Percentiles rank a stretch among this genome's conserved stretches.
Conservation (phyloP, 2,329 filamentous ascomycete genomes). For the Botrytis sinoallii region DNA sequence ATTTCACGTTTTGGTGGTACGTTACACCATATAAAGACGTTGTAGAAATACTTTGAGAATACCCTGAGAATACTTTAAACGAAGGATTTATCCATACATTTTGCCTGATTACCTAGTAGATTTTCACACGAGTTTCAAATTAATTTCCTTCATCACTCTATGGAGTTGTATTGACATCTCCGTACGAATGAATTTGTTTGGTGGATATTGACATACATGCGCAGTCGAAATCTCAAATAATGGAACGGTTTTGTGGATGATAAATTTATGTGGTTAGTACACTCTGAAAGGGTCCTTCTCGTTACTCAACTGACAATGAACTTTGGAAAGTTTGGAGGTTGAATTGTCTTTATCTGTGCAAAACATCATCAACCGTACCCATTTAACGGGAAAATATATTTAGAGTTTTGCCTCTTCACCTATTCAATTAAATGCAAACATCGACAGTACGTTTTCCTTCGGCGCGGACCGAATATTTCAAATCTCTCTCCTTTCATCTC, state of each 20-base stretch:
- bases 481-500: not conserved
- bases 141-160: not conserved
- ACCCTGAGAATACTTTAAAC: not conserved
- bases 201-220: constrained; percentile 6
- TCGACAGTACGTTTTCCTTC: not conserved
- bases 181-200: constrained; percentile 4
- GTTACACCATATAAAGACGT: not conserved
- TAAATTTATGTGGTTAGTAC: not conserved
- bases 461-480: not conserved
- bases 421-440: not conserved
- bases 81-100: constrained; percentile 11
- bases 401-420: not conserved
- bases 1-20: not conserved
- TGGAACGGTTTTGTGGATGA: not conserved
- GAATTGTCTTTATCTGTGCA: not conserved
- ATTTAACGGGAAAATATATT: not conserved
- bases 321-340: not conserved
- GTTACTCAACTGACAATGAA: not conserved
- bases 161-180: not conserved
- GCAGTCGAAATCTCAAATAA: not conserved
- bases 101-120: not conserved
- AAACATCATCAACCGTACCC: not conserved
- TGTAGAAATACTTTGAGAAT: not conserved
- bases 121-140: not conserved
- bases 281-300: not conserved